phyloP scores from a whole-genome alignment of 176 grass and related monocot genomes.

The Pharus latifolius region DNA sequence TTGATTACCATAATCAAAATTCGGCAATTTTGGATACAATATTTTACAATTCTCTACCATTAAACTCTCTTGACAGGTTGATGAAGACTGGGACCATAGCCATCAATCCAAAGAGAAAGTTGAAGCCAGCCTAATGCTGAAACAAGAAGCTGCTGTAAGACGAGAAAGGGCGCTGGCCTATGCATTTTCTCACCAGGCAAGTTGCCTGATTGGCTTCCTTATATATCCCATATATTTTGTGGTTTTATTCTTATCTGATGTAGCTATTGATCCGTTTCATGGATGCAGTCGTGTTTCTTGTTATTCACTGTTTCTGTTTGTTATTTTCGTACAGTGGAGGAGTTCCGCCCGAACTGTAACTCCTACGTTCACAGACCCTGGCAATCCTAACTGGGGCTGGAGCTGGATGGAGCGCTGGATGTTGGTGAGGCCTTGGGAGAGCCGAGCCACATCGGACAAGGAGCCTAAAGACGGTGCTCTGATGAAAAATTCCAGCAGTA shows the following conservation, averaged over 20 bases:
- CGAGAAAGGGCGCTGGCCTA: constrained; percentile 88
- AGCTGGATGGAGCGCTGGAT: constrained; percentile 99
- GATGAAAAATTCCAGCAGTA: constrained; percentile 12
- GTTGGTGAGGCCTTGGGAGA: constrained; percentile 66
- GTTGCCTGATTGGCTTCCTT: not conserved
- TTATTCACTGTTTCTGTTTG: not conserved
- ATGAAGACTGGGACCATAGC: constrained; percentile 83
- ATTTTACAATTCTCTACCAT: not conserved
- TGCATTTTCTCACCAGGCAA: constrained; percentile 96
- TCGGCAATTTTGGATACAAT: not conserved
- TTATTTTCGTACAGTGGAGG: constrained; percentile 54
- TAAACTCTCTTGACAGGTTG: constrained; percentile 34
- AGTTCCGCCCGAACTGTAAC: constrained; percentile 48
- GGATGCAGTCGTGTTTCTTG: not conserved
- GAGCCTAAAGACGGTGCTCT: constrained; percentile 24
- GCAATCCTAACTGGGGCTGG: constrained; percentile 93
- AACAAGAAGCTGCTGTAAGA: constrained; percentile 80
- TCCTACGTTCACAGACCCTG: constrained; percentile 56
- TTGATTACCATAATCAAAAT: not conserved
- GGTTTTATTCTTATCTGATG: not conserved
- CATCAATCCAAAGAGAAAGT: constrained; percentile 79
- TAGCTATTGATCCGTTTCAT: not conserved
- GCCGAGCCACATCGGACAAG: constrained; percentile 30
- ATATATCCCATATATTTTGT: not conserved
- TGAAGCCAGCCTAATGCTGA: constrained; percentile 53